These are phyloP conservation scores for Collybia sordida DNA, from an alignment of 768 basidiomycete genomes.

Conservation along the genomic window DNA sequence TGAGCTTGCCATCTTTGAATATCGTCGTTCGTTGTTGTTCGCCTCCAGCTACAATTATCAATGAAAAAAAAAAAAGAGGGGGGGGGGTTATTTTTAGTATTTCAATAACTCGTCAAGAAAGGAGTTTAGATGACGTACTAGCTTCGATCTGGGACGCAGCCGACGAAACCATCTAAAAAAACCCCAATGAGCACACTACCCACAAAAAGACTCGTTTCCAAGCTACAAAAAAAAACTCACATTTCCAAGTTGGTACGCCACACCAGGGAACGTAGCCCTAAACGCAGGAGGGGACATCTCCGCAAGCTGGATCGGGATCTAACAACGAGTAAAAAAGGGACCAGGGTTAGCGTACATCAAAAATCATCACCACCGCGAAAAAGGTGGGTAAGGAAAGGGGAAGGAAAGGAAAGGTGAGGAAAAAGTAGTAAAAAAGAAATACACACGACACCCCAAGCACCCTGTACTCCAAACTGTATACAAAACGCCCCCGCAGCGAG, in stretches of 20 bases:
- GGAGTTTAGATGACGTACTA: constrained; percentile 33
- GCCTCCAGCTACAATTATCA: constrained; percentile 49
- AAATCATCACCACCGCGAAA: too few relatives aligned
- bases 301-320: constrained; percentile 74
- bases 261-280: constrained; percentile 83
- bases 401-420: constrained; percentile 21
- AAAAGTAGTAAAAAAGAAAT: constrained; percentile 29
- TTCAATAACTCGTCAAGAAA: neutral
- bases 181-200: neutral
- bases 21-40: constrained; percentile 53
- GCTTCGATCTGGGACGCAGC: constrained; percentile 84
- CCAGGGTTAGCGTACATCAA: neutral
- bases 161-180: constrained; percentile 55
- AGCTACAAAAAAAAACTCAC: constrained; percentile 26
- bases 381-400: too few relatives aligned
- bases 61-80: neutral
- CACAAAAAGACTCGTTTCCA: neutral
- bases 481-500: constrained; percentile 85
- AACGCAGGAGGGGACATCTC: constrained; percentile 88
- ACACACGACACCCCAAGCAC: constrained; percentile 84
- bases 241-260: constrained; percentile 83
- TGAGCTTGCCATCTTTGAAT: constrained; percentile 37
- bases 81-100: neutral
- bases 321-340: constrained; percentile 28
- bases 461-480: constrained; percentile 84